Base-by-base conservation (phyloP, 139 green algal species). In the Pleodorina starrii region DNA sequence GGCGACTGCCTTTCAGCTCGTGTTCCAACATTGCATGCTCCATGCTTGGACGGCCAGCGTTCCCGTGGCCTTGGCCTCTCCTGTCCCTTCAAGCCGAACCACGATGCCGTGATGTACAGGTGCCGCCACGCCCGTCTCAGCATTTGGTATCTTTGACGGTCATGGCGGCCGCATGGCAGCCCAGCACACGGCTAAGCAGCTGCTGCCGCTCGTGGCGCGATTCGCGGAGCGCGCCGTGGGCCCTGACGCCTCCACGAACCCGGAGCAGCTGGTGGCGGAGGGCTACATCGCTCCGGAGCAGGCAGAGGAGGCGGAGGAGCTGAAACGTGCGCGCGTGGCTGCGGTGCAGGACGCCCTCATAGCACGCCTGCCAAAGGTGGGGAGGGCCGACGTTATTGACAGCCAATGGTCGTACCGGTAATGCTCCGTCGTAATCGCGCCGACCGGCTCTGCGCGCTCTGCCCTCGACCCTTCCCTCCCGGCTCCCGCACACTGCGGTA, bases 141-240 rank as follows among this genome's bases (percentile, higher is more conserved):
- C 91, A 1, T 95, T 94, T 87, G 93, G 91, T 69, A 63, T 95
- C 0, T 95, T 95, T 85, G 93, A 95, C 57, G 93, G 89, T 48
- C 89, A 93, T 51, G 89, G 93, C 35, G 93, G 93, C 79, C 93
- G 92, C 51, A n/a, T 72, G 25, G 84, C 90, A 5, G 78, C 92
- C 25, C 63, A 84, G 51, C 93, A 88, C 76, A 83, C 81, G 0
- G 72, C 89, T 25, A 92, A 93, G 90, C 80, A 92, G 63, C 76
- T 95, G 90, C 80, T 95, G 87, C 86, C 73, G 6, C 72, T 77
- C 11, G 86, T 94, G 29, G 77, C 71, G 0, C 27, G 43, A 1
- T 89, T 88, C 48, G 38, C 91, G n/a, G 91, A 94, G 73, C 88
- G 90, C 42, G 71, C 63, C 3, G 5, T 63, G 66, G 63, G 71